A percentile compares a stretch with the other conserved stretches of the same genome.
Evolutionary conservation across 164 flowering plant species (phyloP).

Genomic region (Akebia trifoliata): DNA sequence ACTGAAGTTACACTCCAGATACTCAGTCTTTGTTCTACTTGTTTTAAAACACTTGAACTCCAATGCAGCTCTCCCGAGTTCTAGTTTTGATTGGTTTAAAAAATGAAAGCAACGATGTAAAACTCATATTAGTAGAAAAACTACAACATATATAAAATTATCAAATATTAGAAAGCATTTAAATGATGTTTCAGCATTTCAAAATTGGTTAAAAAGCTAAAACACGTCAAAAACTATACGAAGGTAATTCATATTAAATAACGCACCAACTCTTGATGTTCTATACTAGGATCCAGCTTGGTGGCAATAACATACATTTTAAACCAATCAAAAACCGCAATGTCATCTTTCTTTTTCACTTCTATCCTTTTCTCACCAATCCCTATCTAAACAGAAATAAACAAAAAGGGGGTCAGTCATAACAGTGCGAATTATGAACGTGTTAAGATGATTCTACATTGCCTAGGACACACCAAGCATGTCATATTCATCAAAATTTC

Average conservation of each 20-base stretch:
- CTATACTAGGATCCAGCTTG: conserved; percentile 73
- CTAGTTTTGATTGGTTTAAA: too few species aligned
- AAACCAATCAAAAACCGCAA: conserved; percentile 80
- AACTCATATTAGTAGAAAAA: too few species aligned
- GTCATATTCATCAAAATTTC: background rate
- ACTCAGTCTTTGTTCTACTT: too few species aligned
- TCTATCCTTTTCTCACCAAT: conserved; percentile 50
- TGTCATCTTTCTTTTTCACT: conserved; percentile 39
- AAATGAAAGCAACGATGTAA: too few species aligned
- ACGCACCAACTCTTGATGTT: conserved; percentile 86
- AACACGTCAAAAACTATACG: background rate
- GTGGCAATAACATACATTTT: conserved; percentile 53
- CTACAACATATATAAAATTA: too few species aligned
- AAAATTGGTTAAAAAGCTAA: too few species aligned
- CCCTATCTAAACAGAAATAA: conserved; percentile 44
- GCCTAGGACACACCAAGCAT: background rate
- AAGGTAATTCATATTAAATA: background rate
- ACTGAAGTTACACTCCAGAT: too few species aligned
- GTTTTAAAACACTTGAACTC: too few species aligned
- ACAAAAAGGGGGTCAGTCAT: background rate
- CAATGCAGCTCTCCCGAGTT: too few species aligned
- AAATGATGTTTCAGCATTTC: too few species aligned
- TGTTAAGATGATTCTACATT: background rate
- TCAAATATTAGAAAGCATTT: too few species aligned
- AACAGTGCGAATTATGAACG: background rate